These are phyloP conservation scores for Cladosporium sp. DNA, from an alignment of 2,329 filamentous ascomycete species.

Conservation along the genomic window DNA sequence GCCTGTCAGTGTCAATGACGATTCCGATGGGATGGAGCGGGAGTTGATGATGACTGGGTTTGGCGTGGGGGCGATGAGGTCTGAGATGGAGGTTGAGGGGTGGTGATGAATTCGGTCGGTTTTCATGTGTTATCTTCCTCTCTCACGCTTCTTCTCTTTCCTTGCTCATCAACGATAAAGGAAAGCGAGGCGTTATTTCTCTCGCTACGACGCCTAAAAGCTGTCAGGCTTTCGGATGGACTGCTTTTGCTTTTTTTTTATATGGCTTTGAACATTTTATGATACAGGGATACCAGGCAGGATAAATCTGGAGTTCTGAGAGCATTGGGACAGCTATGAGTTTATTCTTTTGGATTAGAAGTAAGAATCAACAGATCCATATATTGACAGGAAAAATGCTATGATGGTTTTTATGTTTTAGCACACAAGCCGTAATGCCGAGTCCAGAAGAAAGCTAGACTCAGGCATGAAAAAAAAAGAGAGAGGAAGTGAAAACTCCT, in stretches of 20 bases:
- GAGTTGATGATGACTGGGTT: slow-evolving; percentile 12
- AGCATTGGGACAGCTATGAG: no score
- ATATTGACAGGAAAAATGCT: slow-evolving; percentile 5
- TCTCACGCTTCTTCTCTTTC: neutral
- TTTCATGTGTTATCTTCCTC: neutral
- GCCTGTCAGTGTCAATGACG: slow-evolving; percentile 22
- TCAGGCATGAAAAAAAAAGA: neutral
- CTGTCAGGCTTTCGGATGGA: neutral
- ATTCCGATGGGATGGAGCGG: neutral
- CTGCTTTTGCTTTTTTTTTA: neutral
- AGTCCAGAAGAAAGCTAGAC: neutral
- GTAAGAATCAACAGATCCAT: neutral
- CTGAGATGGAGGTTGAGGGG: slow-evolving; percentile 6
- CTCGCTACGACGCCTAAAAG: neutral
- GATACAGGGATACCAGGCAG: slow-evolving; percentile 10
- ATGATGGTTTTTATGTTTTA: neutral
- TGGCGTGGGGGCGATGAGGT: neutral
- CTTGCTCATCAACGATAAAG: neutral
- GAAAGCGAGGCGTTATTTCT: neutral
- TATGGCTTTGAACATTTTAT: neutral
- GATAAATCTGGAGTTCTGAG: neutral
- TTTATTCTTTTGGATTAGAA: neutral
- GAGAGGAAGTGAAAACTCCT: neutral
- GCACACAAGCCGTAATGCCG: neutral
- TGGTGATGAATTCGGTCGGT: neutral